Conservation (phyloP, 805 yeast species). For the Hemisphaericaspora nanyangensis region DNA sequence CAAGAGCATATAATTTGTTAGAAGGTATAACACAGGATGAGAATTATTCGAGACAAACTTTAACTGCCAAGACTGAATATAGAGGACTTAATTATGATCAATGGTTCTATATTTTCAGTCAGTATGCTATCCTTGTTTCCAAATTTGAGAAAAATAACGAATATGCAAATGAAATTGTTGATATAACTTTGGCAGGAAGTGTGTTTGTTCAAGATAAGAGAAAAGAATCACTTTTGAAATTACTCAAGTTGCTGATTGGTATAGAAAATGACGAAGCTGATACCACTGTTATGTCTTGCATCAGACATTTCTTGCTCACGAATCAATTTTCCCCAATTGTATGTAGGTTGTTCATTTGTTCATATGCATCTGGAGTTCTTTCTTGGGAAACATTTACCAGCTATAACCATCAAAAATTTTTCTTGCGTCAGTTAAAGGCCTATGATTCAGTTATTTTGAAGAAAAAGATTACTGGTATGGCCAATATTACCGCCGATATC, state of each 20-base stretch:
- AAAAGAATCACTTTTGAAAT: conserved; percentile 54
- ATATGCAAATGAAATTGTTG: conserved; percentile 48
- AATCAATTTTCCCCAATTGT: conserved; percentile 74
- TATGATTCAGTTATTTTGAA: conserved; percentile 62
- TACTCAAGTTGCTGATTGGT: conserved; percentile 65
- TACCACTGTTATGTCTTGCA: conserved; percentile 47
- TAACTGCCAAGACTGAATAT: conserved; percentile 55
- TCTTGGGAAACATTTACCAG: conserved; percentile 64
- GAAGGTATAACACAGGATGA: conserved; percentile 46
- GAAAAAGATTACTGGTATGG: conserved; percentile 69
- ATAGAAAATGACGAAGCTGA: conserved; percentile 45
- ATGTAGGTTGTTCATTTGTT: conserved; percentile 60
- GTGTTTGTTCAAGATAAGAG: conserved; percentile 68
- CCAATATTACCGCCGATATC: conserved; percentile 59
- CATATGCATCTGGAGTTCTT: conserved; percentile 58
- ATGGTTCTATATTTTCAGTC: conserved; percentile 86
- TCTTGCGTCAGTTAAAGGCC: conserved; percentile 86
- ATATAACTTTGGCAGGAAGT: conserved; percentile 71
- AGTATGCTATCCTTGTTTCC: conserved; percentile 66
- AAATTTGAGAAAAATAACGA: conserved; percentile 63
- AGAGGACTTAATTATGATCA: conserved; percentile 72
- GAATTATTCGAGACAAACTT: conserved; percentile 24
- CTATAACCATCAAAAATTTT: conserved; percentile 84
- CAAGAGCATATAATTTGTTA: conserved; percentile 61
- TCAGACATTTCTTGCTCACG: conserved; percentile 61